Evolutionary conservation across 1,139 yeast genomes (phyloP).

Genomic region (Yamadazyma epiphylla): DNA sequence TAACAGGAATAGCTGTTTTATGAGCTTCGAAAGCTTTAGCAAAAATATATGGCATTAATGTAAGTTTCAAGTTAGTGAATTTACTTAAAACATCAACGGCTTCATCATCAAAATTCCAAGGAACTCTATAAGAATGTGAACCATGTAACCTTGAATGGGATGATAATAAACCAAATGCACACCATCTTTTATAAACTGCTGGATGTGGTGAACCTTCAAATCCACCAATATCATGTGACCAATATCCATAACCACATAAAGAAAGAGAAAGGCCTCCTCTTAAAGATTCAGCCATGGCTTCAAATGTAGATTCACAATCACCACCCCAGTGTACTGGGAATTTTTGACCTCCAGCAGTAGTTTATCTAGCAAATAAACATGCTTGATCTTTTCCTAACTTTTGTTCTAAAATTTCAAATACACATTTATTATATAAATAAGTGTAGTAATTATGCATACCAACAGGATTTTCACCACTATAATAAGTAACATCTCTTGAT

Average conservation of each 20-base stretch:
- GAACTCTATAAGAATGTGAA: conserved; percentile 29
- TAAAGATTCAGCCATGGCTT: conserved; percentile 33
- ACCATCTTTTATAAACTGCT: conserved; percentile 34
- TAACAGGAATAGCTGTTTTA: conserved; percentile 21
- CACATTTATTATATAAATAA: conserved; percentile 27
- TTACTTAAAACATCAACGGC: conserved; percentile 22
- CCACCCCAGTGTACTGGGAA: conserved; percentile 41
- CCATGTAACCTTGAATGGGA: conserved; percentile 36
- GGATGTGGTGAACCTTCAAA: conserved; percentile 34
- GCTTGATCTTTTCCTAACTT: conserved; percentile 24
- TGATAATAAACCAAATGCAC: conserved; percentile 31
- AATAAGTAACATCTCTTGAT: conserved; percentile 20
- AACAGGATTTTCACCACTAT: conserved; percentile 23
- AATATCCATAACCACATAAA: conserved; percentile 29
- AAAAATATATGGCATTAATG: conserved; percentile 28
- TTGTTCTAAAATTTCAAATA: conserved; percentile 25
- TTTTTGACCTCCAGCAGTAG: conserved; percentile 32
- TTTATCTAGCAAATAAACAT: conserved; percentile 31
- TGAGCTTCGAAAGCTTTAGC: conserved; percentile 22
- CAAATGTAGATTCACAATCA: conserved; percentile 32
- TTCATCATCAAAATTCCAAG: conserved; percentile 36
- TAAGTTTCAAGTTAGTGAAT: conserved; percentile 26
- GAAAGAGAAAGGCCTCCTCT: conserved; percentile 30
- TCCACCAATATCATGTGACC: conserved; percentile 40
- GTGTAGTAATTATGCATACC: conserved; percentile 34